Percentiles rank a stretch among this genome's conserved stretches.
Evolutionary conservation across 495 filamentous ascomycete genomes (phyloP).

Genomic region (Thozetella sp.): DNA sequence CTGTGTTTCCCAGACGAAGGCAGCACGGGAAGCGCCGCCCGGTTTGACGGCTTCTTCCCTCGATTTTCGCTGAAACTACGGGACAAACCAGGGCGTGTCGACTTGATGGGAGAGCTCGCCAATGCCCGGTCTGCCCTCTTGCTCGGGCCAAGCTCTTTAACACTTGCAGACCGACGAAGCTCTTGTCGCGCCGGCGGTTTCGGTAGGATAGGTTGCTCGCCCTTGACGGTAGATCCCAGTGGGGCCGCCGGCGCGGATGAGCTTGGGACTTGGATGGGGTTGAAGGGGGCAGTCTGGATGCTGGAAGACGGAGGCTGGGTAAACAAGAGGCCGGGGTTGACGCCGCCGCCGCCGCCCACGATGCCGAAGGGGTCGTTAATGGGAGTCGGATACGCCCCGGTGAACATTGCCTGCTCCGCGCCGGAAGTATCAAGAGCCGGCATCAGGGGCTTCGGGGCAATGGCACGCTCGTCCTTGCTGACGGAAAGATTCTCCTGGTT

Average conservation of each 20-base stretch:
- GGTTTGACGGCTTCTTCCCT: conserved; percentile 31
- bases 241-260: conserved; percentile 21
- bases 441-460: conserved; percentile 41
- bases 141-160: conserved; percentile 31
- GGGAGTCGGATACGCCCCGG: conserved; percentile 33
- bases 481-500: conserved; percentile 23
- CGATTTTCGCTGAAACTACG: conserved; percentile 62
- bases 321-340: conserved; percentile 47
- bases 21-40: conserved; percentile 32
- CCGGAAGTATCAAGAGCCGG: conserved; percentile 33
- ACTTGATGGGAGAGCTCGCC: conserved; percentile 56
- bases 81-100: conserved; percentile 55
- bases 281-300: conserved; percentile 37
- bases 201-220: conserved; percentile 14
- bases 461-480: conserved; percentile 26
- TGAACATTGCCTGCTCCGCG: conserved; percentile 36
- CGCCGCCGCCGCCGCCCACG: conserved; percentile 29
- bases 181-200: conserved; percentile 29
- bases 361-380: conserved; percentile 44
- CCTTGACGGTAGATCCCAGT: conserved; percentile 10
- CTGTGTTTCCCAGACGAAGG: conserved; percentile 27
- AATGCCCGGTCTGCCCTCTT: conserved; percentile 40
- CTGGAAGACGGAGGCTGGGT: conserved; percentile 44
- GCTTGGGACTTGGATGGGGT: conserved; percentile 28
- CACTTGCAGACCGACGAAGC: conserved; percentile 42